Evolutionary conservation across 345 rosid species (phyloP), one percentile per base, ranked within the genome.

Genomic region (sweet orange (Citrus sinensis)): DNA sequence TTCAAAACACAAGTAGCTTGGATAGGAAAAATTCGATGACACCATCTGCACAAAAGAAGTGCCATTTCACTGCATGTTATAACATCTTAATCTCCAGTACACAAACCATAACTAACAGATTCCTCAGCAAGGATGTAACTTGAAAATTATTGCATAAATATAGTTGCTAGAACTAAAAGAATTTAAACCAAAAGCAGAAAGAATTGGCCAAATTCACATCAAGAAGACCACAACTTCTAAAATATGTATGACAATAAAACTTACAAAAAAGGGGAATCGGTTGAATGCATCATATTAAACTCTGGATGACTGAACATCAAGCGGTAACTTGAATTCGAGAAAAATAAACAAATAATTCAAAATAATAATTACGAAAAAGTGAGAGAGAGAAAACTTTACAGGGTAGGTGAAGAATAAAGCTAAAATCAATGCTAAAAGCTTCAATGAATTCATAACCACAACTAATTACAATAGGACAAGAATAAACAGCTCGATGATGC

Each of bases 11-110:
- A 93, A 22, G 99, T 95, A 69, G 96, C 93, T 87, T 93, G 98
- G 80, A 95, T 87, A 10, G 99, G 98, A 83, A 90, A 90, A 72
- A 95, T 88, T 64, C 98, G 96, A 86, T 95, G 97, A 79, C 98
- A 93, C 99, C 99, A 95, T 29, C 99, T 95, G 83, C 86, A 88
- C 55, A 82, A 79, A 65, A 71, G 58, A 67, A 84, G 82, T 42
- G 59, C 61, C 54, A 55, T 64, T 66, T 72, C 79, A 71, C 20
- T 54, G n/a, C 10, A 51, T 71, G 73, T 55, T 40, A 67, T 40
- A 22, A 51, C 42, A 58, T 49, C 76, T 78, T 69, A 4, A 29
- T 56, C 32, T 71, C 24, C 73, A 59, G 68, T 60, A 39, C 56
- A 34, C 32, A n/a, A 49, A 65, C 61, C 51, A 66, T 3, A 24